phyloP scores from a whole-genome alignment of 2,329 filamentous ascomycete genomes.

The Onygenales sp. region DNA sequence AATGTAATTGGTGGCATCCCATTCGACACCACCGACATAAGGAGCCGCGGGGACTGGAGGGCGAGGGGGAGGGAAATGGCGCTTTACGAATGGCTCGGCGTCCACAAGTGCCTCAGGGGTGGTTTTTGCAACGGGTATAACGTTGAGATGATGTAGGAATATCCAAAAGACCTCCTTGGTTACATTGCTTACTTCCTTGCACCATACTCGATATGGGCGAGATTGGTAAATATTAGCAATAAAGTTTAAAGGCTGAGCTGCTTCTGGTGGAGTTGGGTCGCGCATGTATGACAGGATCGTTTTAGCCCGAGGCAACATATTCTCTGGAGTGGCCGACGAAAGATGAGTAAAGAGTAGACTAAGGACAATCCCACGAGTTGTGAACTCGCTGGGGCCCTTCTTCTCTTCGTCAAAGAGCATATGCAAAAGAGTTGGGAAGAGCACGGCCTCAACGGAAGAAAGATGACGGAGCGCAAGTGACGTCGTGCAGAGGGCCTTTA shows the following conservation, averaged over 20 bases:
- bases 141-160: slow-evolving; percentile 88
- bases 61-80: slow-evolving; percentile 75
- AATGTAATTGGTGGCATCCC: slow-evolving; percentile 96
- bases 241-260: slow-evolving; percentile 69
- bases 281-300: slow-evolving; percentile 71
- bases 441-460: slow-evolving; percentile 63
- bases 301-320: slow-evolving; percentile 59
- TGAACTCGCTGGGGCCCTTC: slow-evolving; percentile 95
- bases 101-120: slow-evolving; percentile 22
- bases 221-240: slow-evolving; percentile 81
- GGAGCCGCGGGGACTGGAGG: slow-evolving; percentile 88
- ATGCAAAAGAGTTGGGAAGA: slow-evolving; percentile 76
- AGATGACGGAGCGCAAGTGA: slow-evolving; percentile 76
- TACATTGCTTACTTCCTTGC: slow-evolving; percentile 81
- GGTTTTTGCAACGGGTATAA: slow-evolving; percentile 49
- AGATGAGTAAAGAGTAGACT: slow-evolving; percentile 85
- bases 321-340: slow-evolving; percentile 51
- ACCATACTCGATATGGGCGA: slow-evolving; percentile 87
- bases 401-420: slow-evolving; percentile 98
- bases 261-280: slow-evolving; percentile 67
- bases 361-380: slow-evolving; percentile 80
- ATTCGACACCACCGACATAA: slow-evolving; percentile 94
- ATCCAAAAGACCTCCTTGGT: slow-evolving; percentile 99
- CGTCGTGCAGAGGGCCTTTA: slow-evolving; percentile 91
- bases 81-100: slow-evolving; percentile 20